Evolutionary conservation across 2,329 filamentous ascomycete species (phyloP).

Genomic region (Cladosporium halotolerans): DNA sequence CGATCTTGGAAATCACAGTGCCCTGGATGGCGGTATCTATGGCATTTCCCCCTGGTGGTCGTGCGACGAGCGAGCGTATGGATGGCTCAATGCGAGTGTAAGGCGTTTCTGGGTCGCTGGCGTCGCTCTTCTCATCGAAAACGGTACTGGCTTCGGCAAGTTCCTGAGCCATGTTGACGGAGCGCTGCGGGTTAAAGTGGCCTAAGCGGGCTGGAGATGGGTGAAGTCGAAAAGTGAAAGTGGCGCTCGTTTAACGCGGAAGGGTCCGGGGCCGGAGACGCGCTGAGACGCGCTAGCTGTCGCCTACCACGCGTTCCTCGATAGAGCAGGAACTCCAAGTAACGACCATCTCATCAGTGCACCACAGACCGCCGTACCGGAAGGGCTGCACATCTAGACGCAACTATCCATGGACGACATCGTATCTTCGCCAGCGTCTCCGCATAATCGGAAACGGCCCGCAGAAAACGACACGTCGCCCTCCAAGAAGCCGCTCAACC

Average conservation of each 20-base stretch:
- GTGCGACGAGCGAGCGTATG: too few relatives aligned
- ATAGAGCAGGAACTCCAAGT: background rate
- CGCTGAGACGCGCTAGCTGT: background rate
- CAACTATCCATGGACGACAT: constrained; percentile 25
- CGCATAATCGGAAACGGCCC: constrained; percentile 23
- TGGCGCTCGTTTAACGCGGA: background rate
- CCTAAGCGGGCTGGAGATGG: too few relatives aligned
- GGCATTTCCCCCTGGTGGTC: too few relatives aligned
- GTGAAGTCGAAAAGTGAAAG: background rate
- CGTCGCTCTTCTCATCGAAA: too few relatives aligned
- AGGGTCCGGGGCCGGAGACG: background rate
- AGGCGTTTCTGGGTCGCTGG: too few relatives aligned
- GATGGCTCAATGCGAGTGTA: too few relatives aligned
- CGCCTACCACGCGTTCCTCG: background rate
- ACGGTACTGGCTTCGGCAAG: too few relatives aligned
- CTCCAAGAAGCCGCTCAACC: constrained; percentile 26
- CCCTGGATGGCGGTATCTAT: background rate
- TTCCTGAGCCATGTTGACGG: too few relatives aligned
- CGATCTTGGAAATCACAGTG: constrained; percentile 47
- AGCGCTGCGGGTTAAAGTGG: too few relatives aligned
- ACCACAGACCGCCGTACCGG: background rate
- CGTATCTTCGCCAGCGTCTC: constrained; percentile 21
- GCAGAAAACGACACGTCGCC: constrained; percentile 21
- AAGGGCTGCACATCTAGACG: background rate
- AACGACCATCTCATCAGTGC: too few relatives aligned